Conservation (phyloP, 2,329 filamentous ascomycete species). For the Chaetomiaceae sp. region DNA sequence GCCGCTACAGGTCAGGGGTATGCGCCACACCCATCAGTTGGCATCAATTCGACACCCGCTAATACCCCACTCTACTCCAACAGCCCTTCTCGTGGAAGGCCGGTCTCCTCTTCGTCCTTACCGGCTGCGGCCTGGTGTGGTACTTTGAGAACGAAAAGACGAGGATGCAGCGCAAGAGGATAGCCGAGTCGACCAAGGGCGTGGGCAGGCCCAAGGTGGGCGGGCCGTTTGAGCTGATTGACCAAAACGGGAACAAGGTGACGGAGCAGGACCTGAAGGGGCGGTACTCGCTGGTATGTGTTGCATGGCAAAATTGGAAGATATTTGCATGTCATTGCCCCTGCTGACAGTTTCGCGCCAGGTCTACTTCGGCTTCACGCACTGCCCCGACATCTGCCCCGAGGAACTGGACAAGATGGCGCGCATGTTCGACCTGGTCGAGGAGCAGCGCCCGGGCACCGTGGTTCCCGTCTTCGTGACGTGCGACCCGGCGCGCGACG, state of each 20-base stretch:
- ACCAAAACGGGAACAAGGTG: slow-evolving; percentile 75
- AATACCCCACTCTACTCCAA: neutral
- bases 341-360: slow-evolving; percentile 33
- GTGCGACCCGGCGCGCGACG: slow-evolving; percentile 90
- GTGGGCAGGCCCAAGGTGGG: slow-evolving; percentile 91
- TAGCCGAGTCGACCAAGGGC: slow-evolving; percentile 89
- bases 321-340: too few species aligned
- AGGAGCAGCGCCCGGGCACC: slow-evolving; percentile 45
- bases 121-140: slow-evolving; percentile 71
- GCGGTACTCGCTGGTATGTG: slow-evolving; percentile 70
- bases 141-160: slow-evolving; percentile 95
- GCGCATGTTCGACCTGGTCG: slow-evolving; percentile 76
- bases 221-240: slow-evolving; percentile 74
- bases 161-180: slow-evolving; percentile 80
- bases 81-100: slow-evolving; percentile 94
- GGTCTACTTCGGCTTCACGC: slow-evolving; percentile 98
- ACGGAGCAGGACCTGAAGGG: slow-evolving; percentile 80
- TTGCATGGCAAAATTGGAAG: neutral
- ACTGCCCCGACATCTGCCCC: slow-evolving; percentile 97
- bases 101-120: slow-evolving; percentile 75
- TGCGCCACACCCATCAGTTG: slow-evolving; percentile 21
- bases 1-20: slow-evolving; percentile 54
- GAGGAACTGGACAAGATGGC: slow-evolving; percentile 99
- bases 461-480: slow-evolving; percentile 87
- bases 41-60: neutral